Conservation (phyloP, 2,329 filamentous ascomycete genomes). For the Talaromyces amestolkiae region DNA sequence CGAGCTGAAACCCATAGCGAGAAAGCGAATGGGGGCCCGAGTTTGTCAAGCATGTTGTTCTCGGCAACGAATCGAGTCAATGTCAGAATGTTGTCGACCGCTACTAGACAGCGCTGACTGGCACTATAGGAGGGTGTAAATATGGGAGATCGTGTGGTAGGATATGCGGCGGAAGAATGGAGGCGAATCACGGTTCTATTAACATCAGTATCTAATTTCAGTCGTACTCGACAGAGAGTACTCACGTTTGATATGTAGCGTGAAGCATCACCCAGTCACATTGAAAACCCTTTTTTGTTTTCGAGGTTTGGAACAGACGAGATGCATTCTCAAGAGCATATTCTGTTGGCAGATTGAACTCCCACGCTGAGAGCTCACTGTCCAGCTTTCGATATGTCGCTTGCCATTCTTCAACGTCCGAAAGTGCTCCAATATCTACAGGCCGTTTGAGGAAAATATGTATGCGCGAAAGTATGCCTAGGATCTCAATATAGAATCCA, state of each 20-base stretch:
- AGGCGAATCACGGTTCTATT: slow-evolving; percentile 74
- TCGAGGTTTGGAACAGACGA: slow-evolving; percentile 66
- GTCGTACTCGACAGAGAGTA: slow-evolving; percentile 15
- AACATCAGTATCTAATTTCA: not conserved
- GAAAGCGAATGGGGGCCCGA: slow-evolving; percentile 89
- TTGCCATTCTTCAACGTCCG: slow-evolving; percentile 89
- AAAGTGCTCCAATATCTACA: slow-evolving; percentile 78
- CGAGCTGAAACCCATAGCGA: slow-evolving; percentile 89
- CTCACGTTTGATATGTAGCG: slow-evolving; percentile 79
- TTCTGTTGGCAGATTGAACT: slow-evolving; percentile 75
- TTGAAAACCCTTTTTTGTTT: slow-evolving; percentile 67
- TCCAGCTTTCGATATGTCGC: slow-evolving; percentile 81
- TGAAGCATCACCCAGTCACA: slow-evolving; percentile 90
- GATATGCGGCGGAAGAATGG: slow-evolving; percentile 89
- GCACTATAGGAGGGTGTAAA: slow-evolving; percentile 88
- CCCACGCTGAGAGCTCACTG: slow-evolving; percentile 75
- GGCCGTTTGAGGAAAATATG: slow-evolving; percentile 86
- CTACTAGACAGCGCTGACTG: slow-evolving; percentile 75
- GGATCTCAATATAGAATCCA: slow-evolving; percentile 84
- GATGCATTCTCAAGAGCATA: slow-evolving; percentile 72
- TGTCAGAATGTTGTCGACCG: slow-evolving; percentile 77
- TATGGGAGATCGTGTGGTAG: slow-evolving; percentile 80
- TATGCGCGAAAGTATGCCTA: slow-evolving; percentile 82
- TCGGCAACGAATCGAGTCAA: slow-evolving; percentile 75
- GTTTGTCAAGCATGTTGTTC: slow-evolving; percentile 70